Conservation (phyloP, 108 stramenopile species). For the Pseudonitzschia pungens region DNA sequence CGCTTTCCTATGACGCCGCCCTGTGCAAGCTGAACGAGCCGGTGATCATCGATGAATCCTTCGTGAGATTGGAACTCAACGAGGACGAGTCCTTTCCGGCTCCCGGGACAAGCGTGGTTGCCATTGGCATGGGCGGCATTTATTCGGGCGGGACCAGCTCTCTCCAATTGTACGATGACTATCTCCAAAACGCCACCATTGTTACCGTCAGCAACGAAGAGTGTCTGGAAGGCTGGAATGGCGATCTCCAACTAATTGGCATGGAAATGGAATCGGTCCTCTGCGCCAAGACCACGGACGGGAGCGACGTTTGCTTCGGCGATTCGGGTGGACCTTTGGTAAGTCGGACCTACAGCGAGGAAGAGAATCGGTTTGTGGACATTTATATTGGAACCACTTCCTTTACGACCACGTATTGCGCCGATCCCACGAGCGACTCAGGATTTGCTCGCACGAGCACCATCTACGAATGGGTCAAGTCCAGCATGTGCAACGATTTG, state of each 20-base stretch:
- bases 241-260: background rate
- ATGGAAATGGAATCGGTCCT: background rate
- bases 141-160: background rate
- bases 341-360: conserved; percentile 11
- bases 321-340: conserved; percentile 56
- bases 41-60: background rate
- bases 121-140: background rate
- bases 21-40: background rate
- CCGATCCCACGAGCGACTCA: conserved; percentile 22
- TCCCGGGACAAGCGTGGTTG: background rate
- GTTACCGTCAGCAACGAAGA: background rate
- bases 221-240: background rate
- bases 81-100: background rate
- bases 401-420: conserved; percentile 22
- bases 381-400: conserved; percentile 17
- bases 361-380: background rate
- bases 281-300: conserved; percentile 13
- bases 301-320: conserved; percentile 45
- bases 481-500: conserved; percentile 39
- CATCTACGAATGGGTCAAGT: conserved; percentile 49
- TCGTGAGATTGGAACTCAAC: background rate
- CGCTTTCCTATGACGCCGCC: background rate
- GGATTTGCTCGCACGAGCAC: conserved; percentile 52
- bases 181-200: background rate
- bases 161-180: background rate